These are phyloP conservation scores for Kregervanrija pseudodelftensis DNA, from an alignment of 805 yeast genomes.

Conservation along the genomic window DNA sequence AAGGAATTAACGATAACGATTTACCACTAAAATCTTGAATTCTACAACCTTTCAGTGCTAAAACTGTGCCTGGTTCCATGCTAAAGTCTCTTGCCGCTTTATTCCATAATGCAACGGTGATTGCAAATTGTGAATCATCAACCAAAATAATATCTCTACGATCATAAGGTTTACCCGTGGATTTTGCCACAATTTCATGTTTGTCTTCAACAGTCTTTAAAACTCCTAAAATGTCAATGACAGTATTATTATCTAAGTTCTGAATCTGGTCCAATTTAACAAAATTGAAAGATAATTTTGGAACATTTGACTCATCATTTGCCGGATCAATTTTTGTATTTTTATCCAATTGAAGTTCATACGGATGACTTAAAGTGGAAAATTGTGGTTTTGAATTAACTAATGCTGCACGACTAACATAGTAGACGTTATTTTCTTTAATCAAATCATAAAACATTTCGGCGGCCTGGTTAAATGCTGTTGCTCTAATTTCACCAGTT, in stretches of 20 bases:
- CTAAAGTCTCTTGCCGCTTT: constrained; percentile 73
- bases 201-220: constrained; percentile 69
- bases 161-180: constrained; percentile 85
- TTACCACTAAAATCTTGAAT: constrained; percentile 87
- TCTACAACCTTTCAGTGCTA: constrained; percentile 87
- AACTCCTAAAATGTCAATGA: constrained; percentile 84
- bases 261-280: constrained; percentile 61
- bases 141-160: constrained; percentile 85
- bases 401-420: constrained; percentile 72
- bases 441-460: constrained; percentile 68
- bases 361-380: constrained; percentile 77
- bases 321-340: constrained; percentile 73
- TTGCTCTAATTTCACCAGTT: constrained; percentile 92
- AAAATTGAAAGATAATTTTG: constrained; percentile 72
- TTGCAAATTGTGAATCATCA: constrained; percentile 72
- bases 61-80: constrained; percentile 69
- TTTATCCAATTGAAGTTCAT: constrained; percentile 76
- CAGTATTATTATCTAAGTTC: constrained; percentile 59
- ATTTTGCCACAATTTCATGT: constrained; percentile 73
- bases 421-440: constrained; percentile 87
- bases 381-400: constrained; percentile 82
- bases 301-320: constrained; percentile 53
- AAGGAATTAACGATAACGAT: constrained; percentile 69
- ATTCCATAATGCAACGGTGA: constrained; percentile 86
- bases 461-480: constrained; percentile 86